Evolutionary conservation across 2,329 filamentous ascomycete genomes (phyloP), one percentile per base, ranked within the genome.

Genomic region (Truncatella angustata): DNA sequence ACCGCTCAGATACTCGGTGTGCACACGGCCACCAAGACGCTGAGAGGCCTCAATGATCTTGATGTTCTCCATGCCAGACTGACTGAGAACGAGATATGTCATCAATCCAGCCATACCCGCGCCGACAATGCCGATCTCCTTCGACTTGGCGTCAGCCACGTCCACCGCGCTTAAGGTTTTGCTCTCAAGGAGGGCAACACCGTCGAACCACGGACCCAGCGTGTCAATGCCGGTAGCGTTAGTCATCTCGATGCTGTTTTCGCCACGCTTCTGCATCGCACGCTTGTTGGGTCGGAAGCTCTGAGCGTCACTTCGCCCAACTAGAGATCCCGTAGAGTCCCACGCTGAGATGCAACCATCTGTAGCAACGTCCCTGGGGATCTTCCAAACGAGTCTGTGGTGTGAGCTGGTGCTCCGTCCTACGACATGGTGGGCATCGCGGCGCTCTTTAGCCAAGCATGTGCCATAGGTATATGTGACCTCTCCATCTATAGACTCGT

Each of bases 51-150:
- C 85, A 16, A 84, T 72, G 51, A 88, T 84, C 42, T 78, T 76
- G 68, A 84, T 75, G 63, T 87, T 81, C 32, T 75, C 73, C 49
- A 87, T 73, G 3, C 84, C 84, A 2, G 74, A 70, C 54, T 76
- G 72, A 3, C 63, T 80, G 64, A 67, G 77, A 71, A 67, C 65
- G 6, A 82, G 69, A 53, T 71, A 76, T 2, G 77, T 86, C 77
- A 87, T 82, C 43, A 88, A 66, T 0, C 85, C 85, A 2, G 81
- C 73, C 77, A 87, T 86, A 5, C 85, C 85, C 11, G 78, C 85
- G 14, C 85, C 85, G 4, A 87, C 70, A 43, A 88, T 87, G 48
- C 76, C 85, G 55, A 88, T 75, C 42, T 71, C 68, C 64, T 84
- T 84, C 55, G 66, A 71, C 69, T 86, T 87, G 28, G 77, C 77